Evolutionary conservation across 2,329 filamentous ascomycete species (phyloP).

Genomic region (Diaporthe humulicola): DNA sequence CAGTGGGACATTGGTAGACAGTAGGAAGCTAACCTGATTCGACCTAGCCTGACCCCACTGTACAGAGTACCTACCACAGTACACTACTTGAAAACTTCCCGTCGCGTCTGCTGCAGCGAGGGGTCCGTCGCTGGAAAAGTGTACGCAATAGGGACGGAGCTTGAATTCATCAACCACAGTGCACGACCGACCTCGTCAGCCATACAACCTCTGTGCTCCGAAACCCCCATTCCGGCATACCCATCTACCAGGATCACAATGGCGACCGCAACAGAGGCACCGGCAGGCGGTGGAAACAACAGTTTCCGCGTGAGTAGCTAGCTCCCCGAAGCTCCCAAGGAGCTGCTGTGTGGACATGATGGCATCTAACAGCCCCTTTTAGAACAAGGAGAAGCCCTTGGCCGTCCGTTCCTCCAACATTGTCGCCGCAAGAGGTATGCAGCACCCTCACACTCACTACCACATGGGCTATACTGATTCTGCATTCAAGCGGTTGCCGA

Average conservation of each 20-base stretch:
- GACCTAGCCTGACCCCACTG: neutral
- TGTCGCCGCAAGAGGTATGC: slow-evolving; percentile 89
- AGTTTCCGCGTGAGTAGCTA: slow-evolving; percentile 64
- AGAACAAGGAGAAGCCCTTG: slow-evolving; percentile 98
- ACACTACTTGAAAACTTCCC: slow-evolving; percentile 10
- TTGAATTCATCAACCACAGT: neutral
- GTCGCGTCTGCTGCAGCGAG: neutral
- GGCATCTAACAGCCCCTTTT: slow-evolving; percentile 50
- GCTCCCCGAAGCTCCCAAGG: slow-evolving; percentile 31
- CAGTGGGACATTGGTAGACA: neutral
- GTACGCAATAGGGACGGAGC: neutral
- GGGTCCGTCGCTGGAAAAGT: neutral
- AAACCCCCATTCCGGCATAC: slow-evolving; percentile 39
- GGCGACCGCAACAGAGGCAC: slow-evolving; percentile 58
- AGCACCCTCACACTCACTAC: slow-evolving; percentile 6
- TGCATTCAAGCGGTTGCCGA: slow-evolving; percentile 85
- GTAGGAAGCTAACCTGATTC: neutral
- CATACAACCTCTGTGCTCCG: slow-evolving; percentile 20
- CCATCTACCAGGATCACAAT: slow-evolving; percentile 47
- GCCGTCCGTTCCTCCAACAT: slow-evolving; percentile 97
- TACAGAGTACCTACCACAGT: neutral
- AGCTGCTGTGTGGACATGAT: slow-evolving; percentile 20
- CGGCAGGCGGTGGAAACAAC: slow-evolving; percentile 62
- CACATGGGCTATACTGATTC: slow-evolving; percentile 21
- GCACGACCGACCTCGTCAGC: slow-evolving; percentile 22